Conservation (phyloP, 441 rosid genomes). For the Populus hybrid region DNA sequence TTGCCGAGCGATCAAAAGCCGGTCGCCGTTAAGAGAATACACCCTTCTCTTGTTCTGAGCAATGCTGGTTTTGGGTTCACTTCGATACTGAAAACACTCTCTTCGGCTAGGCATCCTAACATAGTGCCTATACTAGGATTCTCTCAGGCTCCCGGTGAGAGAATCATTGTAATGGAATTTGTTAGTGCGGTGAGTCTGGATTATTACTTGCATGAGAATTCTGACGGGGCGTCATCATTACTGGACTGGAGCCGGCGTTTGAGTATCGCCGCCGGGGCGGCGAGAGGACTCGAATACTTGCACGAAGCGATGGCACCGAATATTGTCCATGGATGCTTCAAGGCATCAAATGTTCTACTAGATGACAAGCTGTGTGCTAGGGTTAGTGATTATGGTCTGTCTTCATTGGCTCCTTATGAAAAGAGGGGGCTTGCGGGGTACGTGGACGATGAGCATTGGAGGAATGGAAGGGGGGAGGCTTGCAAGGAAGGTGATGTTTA, state of each 20-base stretch:
- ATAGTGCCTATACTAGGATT: slow-evolving; percentile 61
- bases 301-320: slow-evolving; percentile 51
- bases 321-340: slow-evolving; percentile 60
- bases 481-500: slow-evolving; percentile 72
- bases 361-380: slow-evolving; percentile 47
- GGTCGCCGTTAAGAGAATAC: slow-evolving; percentile 73
- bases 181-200: slow-evolving; percentile 16
- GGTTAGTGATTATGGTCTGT: slow-evolving; percentile 68
- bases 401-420: slow-evolving; percentile 52
- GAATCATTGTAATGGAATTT: slow-evolving; percentile 59
- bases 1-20: slow-evolving; percentile 33
- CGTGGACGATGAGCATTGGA: slow-evolving; percentile 64
- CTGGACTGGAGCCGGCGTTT: slow-evolving; percentile 66
- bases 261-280: slow-evolving; percentile 41
- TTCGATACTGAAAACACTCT: slow-evolving; percentile 54
- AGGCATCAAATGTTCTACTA: slow-evolving; percentile 56
- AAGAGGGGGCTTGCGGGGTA: slow-evolving; percentile 48
- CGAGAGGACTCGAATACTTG: slow-evolving; percentile 39
- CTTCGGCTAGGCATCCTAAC: slow-evolving; percentile 61
- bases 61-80: slow-evolving; percentile 70
- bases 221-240: slow-evolving; percentile 37
- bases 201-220: slow-evolving; percentile 46
- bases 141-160: slow-evolving; percentile 85
- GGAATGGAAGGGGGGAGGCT: slow-evolving; percentile 22
- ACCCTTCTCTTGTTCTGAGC: slow-evolving; percentile 61